Base-by-base conservation (phyloP, 2,329 filamentous ascomycete genomes). In the Alternaria sp. region DNA sequence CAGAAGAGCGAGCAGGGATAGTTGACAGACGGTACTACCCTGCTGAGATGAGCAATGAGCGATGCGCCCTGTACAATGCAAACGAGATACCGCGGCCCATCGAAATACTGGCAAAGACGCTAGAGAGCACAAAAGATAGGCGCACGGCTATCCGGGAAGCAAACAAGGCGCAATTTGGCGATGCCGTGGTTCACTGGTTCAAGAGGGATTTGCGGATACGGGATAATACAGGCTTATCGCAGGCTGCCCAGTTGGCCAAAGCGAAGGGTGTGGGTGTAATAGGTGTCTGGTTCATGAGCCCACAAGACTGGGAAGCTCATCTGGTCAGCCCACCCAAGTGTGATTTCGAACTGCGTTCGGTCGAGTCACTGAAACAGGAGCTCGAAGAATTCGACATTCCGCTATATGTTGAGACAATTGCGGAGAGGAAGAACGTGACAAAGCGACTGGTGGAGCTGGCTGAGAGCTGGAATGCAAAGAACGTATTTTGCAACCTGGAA, bases 181-280 rank as follows among this genome's bases (percentile, higher is more conserved):
- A 86, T 26, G 87, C 89, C 0, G 89, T 96, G 0, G 86, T 96
- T 0, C 92, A 96, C 78, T 97, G 93, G 93, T 97, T 94, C 82
- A 96, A 95, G 79, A 88, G 87, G 71, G 94, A 97, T 75, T 79
- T 96, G 51, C 86, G 93, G 3, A 83, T 86, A 2, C 77, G 80
- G 0, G 94, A 97, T 75, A 97, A 96, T 75, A 89, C 86, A 8
- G 87, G 87, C 0, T 78, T 97, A 24, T 84, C 86, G 34, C 78
- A 88, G 62, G 93, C 93, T 0, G 88, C 86, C 56, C 80, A 88
- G 58, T 84, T 85, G 49, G 92, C 93, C 1, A 88, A 87, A 59
- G 84, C 87, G 38, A 83, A 87, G n/a, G 85, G 86, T 0, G 84
- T 94, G 0, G 90, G 92, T 1, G 80, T 97, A 38, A 86, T 97